Base-by-base conservation (phyloP, 75 land plant species). In the Picea sitchensis region DNA sequence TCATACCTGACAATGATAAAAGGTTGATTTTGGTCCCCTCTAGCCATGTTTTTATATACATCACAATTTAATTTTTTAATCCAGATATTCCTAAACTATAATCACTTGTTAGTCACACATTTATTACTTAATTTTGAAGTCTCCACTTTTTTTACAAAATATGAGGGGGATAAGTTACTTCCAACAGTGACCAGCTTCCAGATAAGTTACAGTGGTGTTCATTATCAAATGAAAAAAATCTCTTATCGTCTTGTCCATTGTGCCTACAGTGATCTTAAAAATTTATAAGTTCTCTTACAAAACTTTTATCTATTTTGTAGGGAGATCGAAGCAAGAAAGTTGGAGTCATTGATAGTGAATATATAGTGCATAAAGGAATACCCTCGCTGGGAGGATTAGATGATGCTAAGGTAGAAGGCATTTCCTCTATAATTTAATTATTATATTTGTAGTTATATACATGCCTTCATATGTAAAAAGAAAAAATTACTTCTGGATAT, bases 341-440 rank as follows among this genome's bases (percentile, higher is more conserved):
- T 18, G 90, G 85, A 32, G 82, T 87, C n/a, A 87, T 90, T 21
- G 90, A 90, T 76, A 78, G 77, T 56, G 82, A 87, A 63, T 88
- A 88, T 59, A 80, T 87, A 21, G 76, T 90, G 69, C 91, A 90
- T 75, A 38, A 67, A 18, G 90, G 90, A 26, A 79, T 89, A n/a
- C 89, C 82, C n/a, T 85, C 90, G 8, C 62, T 88, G 13, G 90
- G 87, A 56, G 84, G 77, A 41, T 21, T 20, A 36, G 79, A 63
- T 77, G 72, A 63, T 5, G 0, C 18, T 9, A 77, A 63, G 51
- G 73, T 65, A 34, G 4, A 26, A n/a, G 61, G n/a, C 9, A 30
- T 58, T 23, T 9, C 18, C 21, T 76, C 7, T 5, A 3, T 58
- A 61, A 41, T 7, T 11, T 71, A 20, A 71, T 38, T 3, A 71